Evolutionary conservation across 179 eudicot genomes (phyloP).

Genomic region (Silene coronaria): DNA sequence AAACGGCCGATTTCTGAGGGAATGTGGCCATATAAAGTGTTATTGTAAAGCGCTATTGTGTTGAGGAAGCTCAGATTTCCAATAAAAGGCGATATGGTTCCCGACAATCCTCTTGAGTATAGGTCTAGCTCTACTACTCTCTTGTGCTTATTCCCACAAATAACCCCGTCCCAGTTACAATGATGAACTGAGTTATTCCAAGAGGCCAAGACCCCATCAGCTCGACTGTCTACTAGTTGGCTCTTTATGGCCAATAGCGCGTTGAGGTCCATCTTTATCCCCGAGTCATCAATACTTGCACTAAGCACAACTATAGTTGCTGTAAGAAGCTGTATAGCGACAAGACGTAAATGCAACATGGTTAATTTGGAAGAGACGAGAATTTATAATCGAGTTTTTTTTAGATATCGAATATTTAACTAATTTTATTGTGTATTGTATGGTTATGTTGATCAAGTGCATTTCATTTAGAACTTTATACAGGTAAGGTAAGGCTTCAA

Average conservation of each 20-base stretch:
- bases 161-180: constrained; percentile 14
- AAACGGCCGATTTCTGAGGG: constrained; percentile 26
- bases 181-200: constrained; percentile 11
- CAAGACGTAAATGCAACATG: background rate
- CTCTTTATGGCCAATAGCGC: constrained; percentile 6
- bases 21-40: constrained; percentile 16
- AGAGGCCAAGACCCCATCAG: background rate
- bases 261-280: background rate
- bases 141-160: constrained; percentile 7
- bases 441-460: background rate
- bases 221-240: background rate
- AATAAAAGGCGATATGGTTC: constrained; percentile 25
- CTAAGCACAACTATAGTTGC: background rate
- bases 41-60: background rate
- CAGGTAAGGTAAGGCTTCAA: background rate
- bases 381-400: no score
- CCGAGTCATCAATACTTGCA: background rate
- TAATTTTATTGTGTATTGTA: background rate
- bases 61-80: constrained; percentile 28
- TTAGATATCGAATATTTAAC: background rate
- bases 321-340: background rate
- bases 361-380: background rate
- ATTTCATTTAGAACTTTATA: background rate
- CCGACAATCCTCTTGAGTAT: constrained; percentile 9
- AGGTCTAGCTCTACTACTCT: constrained; percentile 19